Base-by-base conservation (phyloP, 2,329 filamentous ascomycete genomes). In the Aspergillus intermedius region DNA sequence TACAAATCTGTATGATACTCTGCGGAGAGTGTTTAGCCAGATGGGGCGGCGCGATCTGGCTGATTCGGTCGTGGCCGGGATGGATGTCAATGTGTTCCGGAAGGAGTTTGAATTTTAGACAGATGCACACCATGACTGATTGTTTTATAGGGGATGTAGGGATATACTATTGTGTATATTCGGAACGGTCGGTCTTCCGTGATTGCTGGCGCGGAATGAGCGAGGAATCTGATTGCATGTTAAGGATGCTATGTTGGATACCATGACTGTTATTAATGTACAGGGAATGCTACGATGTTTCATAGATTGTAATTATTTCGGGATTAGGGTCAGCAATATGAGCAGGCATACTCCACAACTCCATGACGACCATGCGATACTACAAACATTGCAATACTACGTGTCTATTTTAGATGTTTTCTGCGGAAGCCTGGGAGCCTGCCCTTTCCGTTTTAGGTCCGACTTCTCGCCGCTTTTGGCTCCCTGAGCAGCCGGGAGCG, bases 1-100 rank as follows among this genome's bases (percentile, higher is more conserved):
- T 75, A 96, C 91, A 44, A 98, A 96, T 62, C 74, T 98, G 50
- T 95, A 95, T 69, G 94, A 98, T 68, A 98, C 94, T 10, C 74
- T 98, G 53, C 76, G 91, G 53, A 78, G 94, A 51, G 93, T 97
- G n/a, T 97, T 98, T 70, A 91, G 84, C 8, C 89, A 95, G 73
- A 97, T 98, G 93, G 87, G 87, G 2, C 76, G 93, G 49, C 77
- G 89, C 49, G 93, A 98, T 70, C 67, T 98, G 63, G 86, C 87
- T 3, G 91, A 97, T 66, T 80, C 84, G 74, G 93, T 96, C 5
- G 84, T 91, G 10, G 82, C 84, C 1, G 91, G 91, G 22, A 91
- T 98, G 74, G 89, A 97, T 72, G 84, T 95, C 22, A 88, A 93
- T 63, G 76, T 83, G 35, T 95, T 98, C 76, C 82, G 90, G 61